Percentiles rank a stretch among this genome's conserved stretches.
phyloP scores from a whole-genome alignment of 2,329 filamentous ascomycete species.

The Neoarthrinium moseri region DNA sequence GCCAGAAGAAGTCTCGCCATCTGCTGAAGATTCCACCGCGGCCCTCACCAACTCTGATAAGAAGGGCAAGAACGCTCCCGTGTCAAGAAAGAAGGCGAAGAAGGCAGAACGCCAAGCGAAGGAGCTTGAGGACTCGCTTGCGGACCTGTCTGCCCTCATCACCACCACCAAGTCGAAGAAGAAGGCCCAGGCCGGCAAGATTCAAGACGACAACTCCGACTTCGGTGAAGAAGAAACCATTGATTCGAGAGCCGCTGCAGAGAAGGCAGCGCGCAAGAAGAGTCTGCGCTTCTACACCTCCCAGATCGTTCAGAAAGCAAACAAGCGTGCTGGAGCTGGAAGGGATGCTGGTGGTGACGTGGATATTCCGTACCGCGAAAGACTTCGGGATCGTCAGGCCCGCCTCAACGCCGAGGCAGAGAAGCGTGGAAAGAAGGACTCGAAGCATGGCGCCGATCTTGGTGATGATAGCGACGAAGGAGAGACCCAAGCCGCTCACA shows the following conservation, averaged over 20 bases:
- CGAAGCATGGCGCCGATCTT: slow-evolving; percentile 64
- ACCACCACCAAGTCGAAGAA: slow-evolving; percentile 44
- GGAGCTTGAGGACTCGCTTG: slow-evolving; percentile 68
- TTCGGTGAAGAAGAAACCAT: slow-evolving; percentile 87
- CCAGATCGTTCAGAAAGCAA: slow-evolving; percentile 92
- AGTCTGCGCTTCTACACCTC: slow-evolving; percentile 96
- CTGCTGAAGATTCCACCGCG: slow-evolving; percentile 30
- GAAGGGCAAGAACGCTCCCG: too few relatives aligned
- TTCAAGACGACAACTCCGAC: slow-evolving; percentile 70
- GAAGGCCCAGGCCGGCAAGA: slow-evolving; percentile 42
- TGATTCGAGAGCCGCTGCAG: slow-evolving; percentile 74
- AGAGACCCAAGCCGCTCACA: slow-evolving; percentile 53
- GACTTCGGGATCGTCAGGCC: slow-evolving; percentile 79
- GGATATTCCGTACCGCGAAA: slow-evolving; percentile 86
- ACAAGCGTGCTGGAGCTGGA: slow-evolving; percentile 73
- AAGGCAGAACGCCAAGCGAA: slow-evolving; percentile 38
- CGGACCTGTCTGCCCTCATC: slow-evolving; percentile 66
- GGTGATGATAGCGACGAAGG: slow-evolving; percentile 67
- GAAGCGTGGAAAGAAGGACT: slow-evolving; percentile 69
- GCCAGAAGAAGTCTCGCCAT: slow-evolving; percentile 28
- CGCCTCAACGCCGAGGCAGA: slow-evolving; percentile 88
- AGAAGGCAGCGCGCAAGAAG: slow-evolving; percentile 89
- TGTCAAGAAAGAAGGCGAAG: slow-evolving; percentile 41
- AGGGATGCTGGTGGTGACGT: slow-evolving; percentile 75
- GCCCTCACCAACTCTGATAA: slow-evolving; percentile 16